Evolutionary conservation across 2,329 filamentous ascomycete species (phyloP).

Genomic region (Aspergillus luchuensis): DNA sequence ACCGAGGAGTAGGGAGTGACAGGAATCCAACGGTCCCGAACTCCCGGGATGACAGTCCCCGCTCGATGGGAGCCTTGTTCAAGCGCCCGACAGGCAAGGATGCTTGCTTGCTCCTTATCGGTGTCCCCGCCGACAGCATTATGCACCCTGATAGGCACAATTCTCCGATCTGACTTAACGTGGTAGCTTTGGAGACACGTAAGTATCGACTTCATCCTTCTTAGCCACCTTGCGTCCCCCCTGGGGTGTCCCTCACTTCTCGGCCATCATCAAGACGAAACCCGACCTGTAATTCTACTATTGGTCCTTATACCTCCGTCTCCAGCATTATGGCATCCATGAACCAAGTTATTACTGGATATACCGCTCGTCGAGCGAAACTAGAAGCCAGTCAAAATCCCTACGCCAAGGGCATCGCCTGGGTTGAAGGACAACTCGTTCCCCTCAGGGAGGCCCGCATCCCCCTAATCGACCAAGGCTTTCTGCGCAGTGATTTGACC

Average conservation of each 20-base stretch:
- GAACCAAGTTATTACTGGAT: slow-evolving; percentile 39
- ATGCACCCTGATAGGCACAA: neutral
- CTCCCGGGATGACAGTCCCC: too few relatives aligned
- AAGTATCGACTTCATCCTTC: neutral
- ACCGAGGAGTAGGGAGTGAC: too few relatives aligned
- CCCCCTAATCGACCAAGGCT: slow-evolving; percentile 3
- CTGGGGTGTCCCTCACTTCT: neutral
- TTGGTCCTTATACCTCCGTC: too few relatives aligned
- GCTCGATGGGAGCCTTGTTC: too few relatives aligned
- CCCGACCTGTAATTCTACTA: too few relatives aligned
- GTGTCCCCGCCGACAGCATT: too few relatives aligned
- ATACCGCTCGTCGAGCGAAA: slow-evolving; percentile 32
- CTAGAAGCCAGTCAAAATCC: slow-evolving; percentile 42
- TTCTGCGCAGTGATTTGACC: slow-evolving; percentile 48
- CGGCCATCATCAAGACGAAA: neutral
- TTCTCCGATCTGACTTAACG: neutral
- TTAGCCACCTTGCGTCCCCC: neutral
- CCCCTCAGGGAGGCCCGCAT: slow-evolving; percentile 46
- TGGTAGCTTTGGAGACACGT: neutral
- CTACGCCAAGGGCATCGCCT: slow-evolving; percentile 51
- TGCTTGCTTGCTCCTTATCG: too few relatives aligned
- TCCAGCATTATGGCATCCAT: neutral
- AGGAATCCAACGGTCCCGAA: too few relatives aligned
- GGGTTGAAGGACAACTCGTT: slow-evolving; percentile 47
- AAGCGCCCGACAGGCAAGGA: too few relatives aligned